Conservation (phyloP, 768 basidiomycete genomes). For the Suillus americanus region DNA sequence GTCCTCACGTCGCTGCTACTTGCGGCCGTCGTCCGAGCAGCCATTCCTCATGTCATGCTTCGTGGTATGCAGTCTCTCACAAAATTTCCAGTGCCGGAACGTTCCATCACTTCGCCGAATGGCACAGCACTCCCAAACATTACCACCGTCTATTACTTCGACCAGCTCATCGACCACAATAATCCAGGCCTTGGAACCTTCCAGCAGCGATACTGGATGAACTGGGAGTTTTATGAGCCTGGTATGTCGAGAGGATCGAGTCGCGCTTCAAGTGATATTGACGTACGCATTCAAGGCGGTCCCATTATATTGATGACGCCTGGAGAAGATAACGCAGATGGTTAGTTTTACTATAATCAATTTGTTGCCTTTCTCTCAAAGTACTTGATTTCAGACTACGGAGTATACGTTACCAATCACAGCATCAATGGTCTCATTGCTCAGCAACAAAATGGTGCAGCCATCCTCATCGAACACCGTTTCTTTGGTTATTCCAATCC, state of each 20-base stretch:
- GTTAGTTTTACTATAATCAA: background rate
- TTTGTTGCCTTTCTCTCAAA: background rate
- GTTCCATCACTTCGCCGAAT: background rate
- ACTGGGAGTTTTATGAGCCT: background rate
- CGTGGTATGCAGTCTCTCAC: background rate
- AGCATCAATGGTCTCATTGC: slow-evolving; percentile 54
- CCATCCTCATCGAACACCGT: slow-evolving; percentile 68
- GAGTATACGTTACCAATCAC: slow-evolving; percentile 57
- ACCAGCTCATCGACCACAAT: background rate
- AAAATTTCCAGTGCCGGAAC: background rate
- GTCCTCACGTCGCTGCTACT: background rate
- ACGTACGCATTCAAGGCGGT: background rate
- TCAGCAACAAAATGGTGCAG: slow-evolving; percentile 44
- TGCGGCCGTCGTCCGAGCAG: background rate
- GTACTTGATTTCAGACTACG: slow-evolving; percentile 21
- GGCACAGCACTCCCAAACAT: background rate
- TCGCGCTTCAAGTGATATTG: background rate
- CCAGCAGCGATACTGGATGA: background rate
- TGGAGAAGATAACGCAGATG: background rate
- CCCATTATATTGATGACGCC: background rate
- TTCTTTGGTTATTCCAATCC: slow-evolving; percentile 78
- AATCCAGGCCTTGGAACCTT: background rate
- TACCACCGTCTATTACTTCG: background rate
- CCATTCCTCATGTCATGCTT: background rate
- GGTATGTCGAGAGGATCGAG: background rate